Evolutionary conservation across 202 grass and related monocot species (phyloP).

Genomic region (Cymbopogon flexuosus): DNA sequence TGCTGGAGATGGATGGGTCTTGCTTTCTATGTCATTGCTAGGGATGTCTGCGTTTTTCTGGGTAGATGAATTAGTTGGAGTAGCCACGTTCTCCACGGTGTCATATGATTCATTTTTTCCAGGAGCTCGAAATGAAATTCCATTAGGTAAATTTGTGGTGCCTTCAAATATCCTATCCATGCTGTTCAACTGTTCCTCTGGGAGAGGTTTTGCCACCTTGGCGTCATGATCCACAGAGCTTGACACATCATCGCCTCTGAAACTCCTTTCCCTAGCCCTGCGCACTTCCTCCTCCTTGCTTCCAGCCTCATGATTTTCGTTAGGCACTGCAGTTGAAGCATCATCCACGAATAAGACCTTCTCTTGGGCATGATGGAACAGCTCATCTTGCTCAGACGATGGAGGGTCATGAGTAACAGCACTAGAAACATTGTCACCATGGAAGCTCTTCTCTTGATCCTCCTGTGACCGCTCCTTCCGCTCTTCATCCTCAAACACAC

Average conservation of each 20-base stretch:
- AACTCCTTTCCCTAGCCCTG: conserved; percentile 59
- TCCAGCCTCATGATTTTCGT: conserved; percentile 35
- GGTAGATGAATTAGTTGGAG: conserved; percentile 20
- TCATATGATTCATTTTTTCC: conserved; percentile 32
- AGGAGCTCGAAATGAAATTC: conserved; percentile 23
- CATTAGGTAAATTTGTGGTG: conserved; percentile 40
- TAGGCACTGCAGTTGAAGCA: conserved; percentile 57
- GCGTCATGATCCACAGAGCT: conserved; percentile 68
- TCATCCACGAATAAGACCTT: conserved; percentile 55
- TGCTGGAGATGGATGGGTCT: conserved; percentile 17
- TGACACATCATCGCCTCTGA: conserved; percentile 55
- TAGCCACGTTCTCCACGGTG: background rate
- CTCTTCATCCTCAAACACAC: conserved; percentile 59
- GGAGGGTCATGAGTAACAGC: conserved; percentile 53
- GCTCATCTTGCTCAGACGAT: conserved; percentile 36
- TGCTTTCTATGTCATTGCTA: conserved; percentile 20
- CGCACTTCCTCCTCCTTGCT: conserved; percentile 46
- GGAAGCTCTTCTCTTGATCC: conserved; percentile 67
- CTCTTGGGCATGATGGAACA: conserved; percentile 39
- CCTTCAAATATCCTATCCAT: conserved; percentile 58
- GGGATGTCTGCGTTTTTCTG: conserved; percentile 17
- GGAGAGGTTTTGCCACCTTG: conserved; percentile 47
- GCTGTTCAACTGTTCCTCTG: conserved; percentile 64
- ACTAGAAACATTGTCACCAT: conserved; percentile 65
- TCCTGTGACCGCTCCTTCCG: conserved; percentile 52